Evolutionary conservation across 495 filamentous ascomycete species (phyloP), one percentile per base, ranked within the genome.

Genomic region (Talaromyces borbonicus): DNA sequence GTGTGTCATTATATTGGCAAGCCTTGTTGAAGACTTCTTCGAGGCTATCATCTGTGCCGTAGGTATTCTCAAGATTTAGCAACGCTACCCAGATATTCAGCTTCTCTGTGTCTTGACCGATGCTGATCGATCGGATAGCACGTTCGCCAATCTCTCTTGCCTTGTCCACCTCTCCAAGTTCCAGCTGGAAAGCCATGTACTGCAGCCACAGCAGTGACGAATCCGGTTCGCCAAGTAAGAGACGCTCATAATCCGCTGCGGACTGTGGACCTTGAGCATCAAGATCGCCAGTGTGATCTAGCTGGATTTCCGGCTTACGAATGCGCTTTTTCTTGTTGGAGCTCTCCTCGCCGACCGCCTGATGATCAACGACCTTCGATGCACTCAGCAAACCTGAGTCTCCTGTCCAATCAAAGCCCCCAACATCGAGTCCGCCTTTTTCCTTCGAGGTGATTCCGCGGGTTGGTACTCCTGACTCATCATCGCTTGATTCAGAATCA

Each of bases 101-200:
- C 68, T 95, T 95, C 62, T 95, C 93, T 0, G 77, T 73, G 55
- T 94, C 80, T 56, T 94, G 87, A 16, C 81, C 77, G 53, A 90
- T 87, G 62, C 83, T 80, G 58, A 97, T 97, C 8, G 81, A 90
- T 52, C 82, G 80, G 46, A 96, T 71, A 9, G 92, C 92, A 48
- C 92, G 83, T 62, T 95, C 84, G 19, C 86, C 89, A 50, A 95
- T 81, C 46, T 89, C 80, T 40, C 92, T 78, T 6, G 92, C 88
- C 60, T 84, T 89, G 30, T 79, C 77, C 22, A 90, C 66, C 56
- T 97, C 92, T 61, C 84, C 85, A 43, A 94, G 72, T 60, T 95
- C 83, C 56, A 96, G 78, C 64, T 97, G 87, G 71, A 95, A 95
- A 16, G 90, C 89, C 84, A 97, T 94, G 67, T 96, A 98, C 50